A percentile compares a stretch with the other conserved stretches of the same genome.
phyloP scores from a whole-genome alignment of 83 land plant species.

The Diphasiastrum complanatum region DNA sequence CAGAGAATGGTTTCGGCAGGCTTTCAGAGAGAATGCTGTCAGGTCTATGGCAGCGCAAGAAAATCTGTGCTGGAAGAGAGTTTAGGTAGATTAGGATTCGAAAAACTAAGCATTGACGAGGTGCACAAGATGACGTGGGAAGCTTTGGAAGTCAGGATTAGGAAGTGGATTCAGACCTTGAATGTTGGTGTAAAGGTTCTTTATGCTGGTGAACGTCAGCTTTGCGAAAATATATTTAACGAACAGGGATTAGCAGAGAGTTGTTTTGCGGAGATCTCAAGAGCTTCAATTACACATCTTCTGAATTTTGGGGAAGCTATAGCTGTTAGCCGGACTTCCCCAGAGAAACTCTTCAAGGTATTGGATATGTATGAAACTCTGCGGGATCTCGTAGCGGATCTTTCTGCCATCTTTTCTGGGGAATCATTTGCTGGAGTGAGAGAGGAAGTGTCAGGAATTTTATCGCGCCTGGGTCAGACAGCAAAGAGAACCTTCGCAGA shows the following conservation, averaged over 20 bases:
- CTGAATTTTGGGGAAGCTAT: conserved; percentile 26
- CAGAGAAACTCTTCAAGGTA: conserved; percentile 21
- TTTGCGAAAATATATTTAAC: conserved; percentile 2
- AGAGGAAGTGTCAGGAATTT: too few relatives aligned
- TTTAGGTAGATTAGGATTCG: conserved; percentile 10
- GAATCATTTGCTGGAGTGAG: too few relatives aligned
- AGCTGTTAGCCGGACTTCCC: conserved; percentile 10
- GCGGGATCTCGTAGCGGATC: too few relatives aligned
- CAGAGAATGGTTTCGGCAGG: conserved; percentile 1
- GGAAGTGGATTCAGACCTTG: conserved; percentile 15
- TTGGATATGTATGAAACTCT: too few relatives aligned
- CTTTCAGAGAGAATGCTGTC: conserved; percentile 16
- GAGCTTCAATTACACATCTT: conserved; percentile 18
- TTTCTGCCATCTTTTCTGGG: too few relatives aligned
- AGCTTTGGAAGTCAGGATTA: conserved; percentile 1
- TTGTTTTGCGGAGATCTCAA: conserved; percentile 23
- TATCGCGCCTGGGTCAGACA: not conserved
- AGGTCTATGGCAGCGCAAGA: conserved; percentile 7
- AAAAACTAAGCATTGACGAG: conserved; percentile 16
- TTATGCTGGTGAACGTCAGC: conserved; percentile 16
- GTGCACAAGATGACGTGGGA: conserved; percentile 13
- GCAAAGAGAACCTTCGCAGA: not conserved
- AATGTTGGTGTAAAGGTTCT: conserved; percentile 13
- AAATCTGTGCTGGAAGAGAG: conserved; percentile 16
- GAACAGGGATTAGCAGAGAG: conserved; percentile 2